A percentile compares a stretch with the other conserved stretches of the same genome.
Evolutionary conservation across 352 stramenopile genomes (phyloP).

Genomic region (Phytopythium ostracodes): DNA sequence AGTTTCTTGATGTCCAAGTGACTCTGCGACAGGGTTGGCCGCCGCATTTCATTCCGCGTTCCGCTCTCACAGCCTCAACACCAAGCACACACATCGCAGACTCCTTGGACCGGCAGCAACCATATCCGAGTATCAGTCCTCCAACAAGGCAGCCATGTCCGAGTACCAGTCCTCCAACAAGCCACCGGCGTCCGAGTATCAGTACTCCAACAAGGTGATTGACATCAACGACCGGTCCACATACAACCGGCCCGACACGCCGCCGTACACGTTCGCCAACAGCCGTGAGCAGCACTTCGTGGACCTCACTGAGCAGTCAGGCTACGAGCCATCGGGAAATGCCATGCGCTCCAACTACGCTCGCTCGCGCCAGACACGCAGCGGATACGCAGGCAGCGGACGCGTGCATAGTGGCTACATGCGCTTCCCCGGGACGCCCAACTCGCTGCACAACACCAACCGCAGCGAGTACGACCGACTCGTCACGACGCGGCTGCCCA

Average conservation of each 20-base stretch:
- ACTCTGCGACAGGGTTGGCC: not conserved
- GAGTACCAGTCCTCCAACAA: too few species aligned
- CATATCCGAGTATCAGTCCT: not conserved
- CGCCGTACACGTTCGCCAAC: conserved; percentile 7
- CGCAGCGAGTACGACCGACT: conserved; percentile 23
- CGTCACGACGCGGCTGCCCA: conserved; percentile 8
- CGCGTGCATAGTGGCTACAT: conserved; percentile 13
- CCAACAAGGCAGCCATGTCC: not conserved
- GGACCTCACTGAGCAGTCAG: conserved; percentile 7
- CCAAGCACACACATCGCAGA: not conserved
- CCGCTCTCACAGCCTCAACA: not conserved
- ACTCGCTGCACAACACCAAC: conserved; percentile 28
- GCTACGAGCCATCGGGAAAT: conserved; percentile 5
- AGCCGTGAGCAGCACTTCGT: conserved; percentile 9
- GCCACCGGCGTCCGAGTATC: too few species aligned
- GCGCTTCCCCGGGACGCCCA: conserved; percentile 16
- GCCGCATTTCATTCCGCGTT: not conserved
- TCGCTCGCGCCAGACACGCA: conserved; percentile 11
- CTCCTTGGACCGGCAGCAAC: not conserved
- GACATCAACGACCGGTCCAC: conserved; percentile 10
- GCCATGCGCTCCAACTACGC: conserved; percentile 13
- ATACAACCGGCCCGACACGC: conserved; percentile 7
- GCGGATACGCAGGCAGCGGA: not conserved
- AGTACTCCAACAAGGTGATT: conserved; percentile 9
- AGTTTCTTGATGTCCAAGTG: not conserved